Base-by-base conservation (phyloP, 805 yeast genomes). In the Ogataea minuta region DNA sequence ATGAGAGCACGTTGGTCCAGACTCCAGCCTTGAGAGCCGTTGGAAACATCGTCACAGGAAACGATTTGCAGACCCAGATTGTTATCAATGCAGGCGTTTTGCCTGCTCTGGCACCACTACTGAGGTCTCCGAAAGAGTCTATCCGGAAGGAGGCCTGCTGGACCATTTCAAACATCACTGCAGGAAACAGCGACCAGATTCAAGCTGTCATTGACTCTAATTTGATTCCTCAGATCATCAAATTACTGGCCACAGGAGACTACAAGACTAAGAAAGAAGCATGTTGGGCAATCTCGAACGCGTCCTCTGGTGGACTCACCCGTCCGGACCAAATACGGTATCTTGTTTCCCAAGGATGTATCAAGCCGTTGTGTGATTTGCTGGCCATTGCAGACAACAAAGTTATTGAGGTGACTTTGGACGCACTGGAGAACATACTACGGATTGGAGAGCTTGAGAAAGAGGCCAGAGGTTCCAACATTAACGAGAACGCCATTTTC, bases 271-370 rank as follows among this genome's bases (percentile, higher is more conserved):
- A 86, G 63, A 93, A 91, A 66, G 99, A 93, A 71, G 99, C 99
- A 3, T 91, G 98, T 73, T 93, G 99, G 99, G 98, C 98, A 24
- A 84, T 93, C 51, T 89, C 97, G 20, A 93, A 93, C 62, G 98
- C 99, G 26, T 86, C 96, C 12, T 85, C 96, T 8, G 98, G 98
- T 54, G 98, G 97, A 15, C 73, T 89, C 54, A 71, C 82, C 29
- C 84, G 80, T 63, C 98, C 98, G 6, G 96, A 88, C 45, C 96
- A 90, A 63, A 90, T 93, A 54, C 78, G 91, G 57, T 93, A 89
- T 66, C 76, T 93, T 51, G 99, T 93, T 24, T 71, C 74, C 50
- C 98, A 93, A 70, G 99, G 97, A 34, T 88, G 97, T 68, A 90
- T 93, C 66, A 91, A 90, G 70, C 98, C 99, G 25, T 74, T 93